A percentile compares a stretch with the other conserved stretches of the same genome.
These are phyloP conservation scores for Luzula sylvatica DNA, from an alignment of 176 grass and related monocot genomes.

Conservation along the genomic window DNA sequence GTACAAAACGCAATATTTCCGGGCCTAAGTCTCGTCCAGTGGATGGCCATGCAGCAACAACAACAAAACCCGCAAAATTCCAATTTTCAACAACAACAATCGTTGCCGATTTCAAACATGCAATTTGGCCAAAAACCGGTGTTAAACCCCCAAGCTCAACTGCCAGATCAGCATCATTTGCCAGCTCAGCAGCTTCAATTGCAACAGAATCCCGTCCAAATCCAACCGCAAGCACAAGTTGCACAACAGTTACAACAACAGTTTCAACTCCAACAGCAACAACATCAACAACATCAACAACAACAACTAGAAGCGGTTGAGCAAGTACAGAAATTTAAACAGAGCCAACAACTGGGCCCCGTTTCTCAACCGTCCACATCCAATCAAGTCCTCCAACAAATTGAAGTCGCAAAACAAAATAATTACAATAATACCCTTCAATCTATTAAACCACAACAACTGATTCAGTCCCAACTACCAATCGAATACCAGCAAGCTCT, in stretches of 20 bases:
- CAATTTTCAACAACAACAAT: constrained; percentile 54
- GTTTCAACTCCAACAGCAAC: constrained; percentile 45
- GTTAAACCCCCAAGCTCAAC: constrained; percentile 24
- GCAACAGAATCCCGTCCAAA: constrained; percentile 41
- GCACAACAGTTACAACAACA: constrained; percentile 35
- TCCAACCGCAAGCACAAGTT: constrained; percentile 43
- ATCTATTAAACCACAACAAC: constrained; percentile 32
- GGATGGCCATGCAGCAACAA: constrained; percentile 98
- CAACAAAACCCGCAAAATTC: constrained; percentile 27
- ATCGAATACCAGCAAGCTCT: constrained; percentile 65
- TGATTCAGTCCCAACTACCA: constrained; percentile 47
- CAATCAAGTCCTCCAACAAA: constrained; percentile 55
- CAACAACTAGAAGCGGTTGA: constrained; percentile 14
- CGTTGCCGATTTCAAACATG: constrained; percentile 40
- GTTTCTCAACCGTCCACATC: constrained; percentile 61
- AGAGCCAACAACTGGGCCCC: constrained; percentile 37
- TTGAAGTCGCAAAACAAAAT: constrained; percentile 12
- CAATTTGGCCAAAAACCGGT: constrained; percentile 46
- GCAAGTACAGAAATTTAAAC: constrained; percentile 16
- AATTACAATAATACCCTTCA: constrained; percentile 10
- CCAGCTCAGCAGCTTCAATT: constrained; percentile 42
- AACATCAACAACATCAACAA: constrained; percentile 28
- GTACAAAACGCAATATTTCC: constrained; percentile 75
- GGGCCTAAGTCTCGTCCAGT: constrained; percentile 78
- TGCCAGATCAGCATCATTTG: constrained; percentile 32